These are phyloP conservation scores for Tulasnella sp. DNA, from an alignment of 768 basidiomycete species.

Conservation along the genomic window DNA sequence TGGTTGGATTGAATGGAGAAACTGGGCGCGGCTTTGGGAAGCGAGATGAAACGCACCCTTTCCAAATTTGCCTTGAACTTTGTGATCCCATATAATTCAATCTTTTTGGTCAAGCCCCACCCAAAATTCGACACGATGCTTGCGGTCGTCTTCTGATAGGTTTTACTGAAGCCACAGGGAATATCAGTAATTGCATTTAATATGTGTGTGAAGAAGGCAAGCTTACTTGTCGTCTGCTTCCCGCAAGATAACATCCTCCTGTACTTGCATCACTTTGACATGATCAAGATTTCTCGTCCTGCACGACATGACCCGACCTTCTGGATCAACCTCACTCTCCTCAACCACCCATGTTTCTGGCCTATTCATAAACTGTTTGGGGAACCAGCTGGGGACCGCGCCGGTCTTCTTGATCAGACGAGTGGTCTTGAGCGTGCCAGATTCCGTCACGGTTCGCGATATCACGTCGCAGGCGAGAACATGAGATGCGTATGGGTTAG, in stretches of 20 bases:
- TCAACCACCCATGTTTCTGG: slow-evolving; percentile 93
- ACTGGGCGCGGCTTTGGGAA: too few relatives aligned
- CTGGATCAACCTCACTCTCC: slow-evolving; percentile 85
- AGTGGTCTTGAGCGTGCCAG: slow-evolving; percentile 71
- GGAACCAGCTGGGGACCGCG: slow-evolving; percentile 86
- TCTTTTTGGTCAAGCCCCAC: slow-evolving; percentile 78
- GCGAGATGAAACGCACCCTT: slow-evolving; percentile 39
- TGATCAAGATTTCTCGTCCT: slow-evolving; percentile 86
- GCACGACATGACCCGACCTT: slow-evolving; percentile 64
- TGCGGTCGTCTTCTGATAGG: slow-evolving; percentile 76
- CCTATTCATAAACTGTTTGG: slow-evolving; percentile 66
- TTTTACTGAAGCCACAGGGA: slow-evolving; percentile 41
- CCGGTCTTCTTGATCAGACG: slow-evolving; percentile 89
- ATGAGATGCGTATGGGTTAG: slow-evolving; percentile 89
- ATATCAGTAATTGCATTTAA: neutral
- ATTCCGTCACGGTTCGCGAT: slow-evolving; percentile 60
- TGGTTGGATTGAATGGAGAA: too few relatives aligned
- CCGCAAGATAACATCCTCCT: slow-evolving; percentile 66
- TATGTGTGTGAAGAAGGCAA: too few relatives aligned
- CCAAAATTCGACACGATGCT: slow-evolving; percentile 85
- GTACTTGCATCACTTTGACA: slow-evolving; percentile 87
- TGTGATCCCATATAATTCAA: slow-evolving; percentile 75
- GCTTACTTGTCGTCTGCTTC: slow-evolving; percentile 62
- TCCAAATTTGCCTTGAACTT: slow-evolving; percentile 84
- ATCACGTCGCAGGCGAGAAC: slow-evolving; percentile 94